Evolutionary conservation across 2,329 filamentous ascomycete species (phyloP), one percentile per base, ranked within the genome.

Genomic region (Arthrinium phaeospermum): DNA sequence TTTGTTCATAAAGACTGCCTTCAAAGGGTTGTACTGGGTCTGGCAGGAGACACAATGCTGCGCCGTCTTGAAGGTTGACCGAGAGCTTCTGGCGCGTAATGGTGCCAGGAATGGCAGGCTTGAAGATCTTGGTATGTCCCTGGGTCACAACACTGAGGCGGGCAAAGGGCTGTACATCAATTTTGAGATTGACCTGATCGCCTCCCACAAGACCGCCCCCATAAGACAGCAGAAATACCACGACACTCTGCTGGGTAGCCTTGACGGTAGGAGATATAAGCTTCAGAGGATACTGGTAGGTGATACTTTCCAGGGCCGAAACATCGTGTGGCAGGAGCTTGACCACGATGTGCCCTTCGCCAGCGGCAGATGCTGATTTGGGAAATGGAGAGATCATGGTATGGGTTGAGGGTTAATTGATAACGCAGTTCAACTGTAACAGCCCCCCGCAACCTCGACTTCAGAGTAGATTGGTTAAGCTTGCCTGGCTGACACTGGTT

Each of bases 51-150:
- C 91, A 92, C 19, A 93, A 84, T 0, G 86, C 88, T 8, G 86
- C 89, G 30, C 82, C 84, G 19, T 85, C 77, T 34, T 85, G 83
- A 70, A 93, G 83, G 3, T 81, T 80, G 45, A 89, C 86, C 16
- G 83, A 80, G 72, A 93, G 81, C 0, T 80, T 84, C 81, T 93
- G 91, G 27, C 86, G 85, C 1, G 91, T 92, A 67, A 89, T 80
- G 16, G 89, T 81, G 57, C 88, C 84, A 47, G 83, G 83, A 71
- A 85, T 84, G 68, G 89, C 82, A 0, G 94, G 93, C 80, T 96
- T 97, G 88, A 98, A 98, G 77, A 99, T 91, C 84, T 98, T 99
- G 73, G 96, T 98, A 83, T 95, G 94, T 70, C 96, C 96, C 85
- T 92, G 90, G 0, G 90, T 92, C 73, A 90, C 89, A 47, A 92